phyloP scores from a whole-genome alignment of 228 moss, liverwort and hornwort species.

The Sphagnum fallax region DNA sequence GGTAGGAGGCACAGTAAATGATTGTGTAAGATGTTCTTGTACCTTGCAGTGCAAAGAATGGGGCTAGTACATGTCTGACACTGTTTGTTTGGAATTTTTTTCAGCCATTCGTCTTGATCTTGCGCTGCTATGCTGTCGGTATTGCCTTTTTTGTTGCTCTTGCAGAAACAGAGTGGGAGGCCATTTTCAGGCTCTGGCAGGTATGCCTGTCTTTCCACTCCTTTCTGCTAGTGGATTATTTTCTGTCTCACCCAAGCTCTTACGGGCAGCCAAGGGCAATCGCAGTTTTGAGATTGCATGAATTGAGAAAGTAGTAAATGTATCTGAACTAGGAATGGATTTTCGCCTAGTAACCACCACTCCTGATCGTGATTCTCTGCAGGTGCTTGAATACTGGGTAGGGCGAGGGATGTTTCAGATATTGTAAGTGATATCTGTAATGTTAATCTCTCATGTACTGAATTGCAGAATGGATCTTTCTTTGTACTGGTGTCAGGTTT shows the following conservation, averaged over 20 bases:
- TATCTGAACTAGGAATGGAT: too few species aligned
- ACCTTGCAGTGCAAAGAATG: too few species aligned
- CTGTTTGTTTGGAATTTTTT: too few species aligned
- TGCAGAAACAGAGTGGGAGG: slow-evolving; percentile 91
- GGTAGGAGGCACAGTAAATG: too few species aligned
- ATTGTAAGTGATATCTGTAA: slow-evolving; percentile 42
- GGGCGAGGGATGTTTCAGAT: slow-evolving; percentile 82
- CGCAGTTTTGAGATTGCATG: neutral
- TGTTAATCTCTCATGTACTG: neutral
- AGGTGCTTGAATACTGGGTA: slow-evolving; percentile 79
- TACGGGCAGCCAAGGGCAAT: neutral
- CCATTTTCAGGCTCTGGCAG: slow-evolving; percentile 75
- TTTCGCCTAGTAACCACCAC: too few species aligned
- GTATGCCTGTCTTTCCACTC: slow-evolving; percentile 22
- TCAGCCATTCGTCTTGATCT: slow-evolving; percentile 46
- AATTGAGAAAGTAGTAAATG: neutral
- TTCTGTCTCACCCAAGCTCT: neutral
- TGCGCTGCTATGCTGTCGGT: slow-evolving; percentile 54
- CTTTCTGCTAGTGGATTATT: neutral
- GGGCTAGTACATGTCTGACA: too few species aligned
- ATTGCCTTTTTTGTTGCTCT: slow-evolving; percentile 66
- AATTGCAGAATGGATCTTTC: neutral
- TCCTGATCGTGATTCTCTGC: slow-evolving; percentile 10
- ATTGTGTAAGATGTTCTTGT: too few species aligned
- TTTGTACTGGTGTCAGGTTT: neutral